Conservation (phyloP, 2,329 filamentous ascomycete species). For the Dryadomyces quercus-mongolicae region DNA sequence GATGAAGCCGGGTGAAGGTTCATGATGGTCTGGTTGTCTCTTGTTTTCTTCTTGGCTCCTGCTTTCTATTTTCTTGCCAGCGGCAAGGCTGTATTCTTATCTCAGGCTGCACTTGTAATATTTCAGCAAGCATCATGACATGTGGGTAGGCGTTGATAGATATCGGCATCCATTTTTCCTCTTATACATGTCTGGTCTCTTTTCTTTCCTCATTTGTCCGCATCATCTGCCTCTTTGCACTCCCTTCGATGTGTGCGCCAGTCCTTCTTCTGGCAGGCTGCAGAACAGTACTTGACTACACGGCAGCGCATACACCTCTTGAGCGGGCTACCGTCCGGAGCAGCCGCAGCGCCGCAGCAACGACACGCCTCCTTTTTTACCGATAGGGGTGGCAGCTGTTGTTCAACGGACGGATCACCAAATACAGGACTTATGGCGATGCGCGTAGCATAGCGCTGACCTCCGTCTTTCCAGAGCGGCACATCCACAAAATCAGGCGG, state of each 20-base stretch:
- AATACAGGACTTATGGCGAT: conserved; percentile 46
- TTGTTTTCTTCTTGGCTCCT: neutral
- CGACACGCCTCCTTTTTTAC: conserved; percentile 16
- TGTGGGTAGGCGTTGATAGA: too few relatives aligned
- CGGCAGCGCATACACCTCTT: conserved; percentile 33
- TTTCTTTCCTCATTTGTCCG: neutral
- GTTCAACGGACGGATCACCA: conserved; percentile 29
- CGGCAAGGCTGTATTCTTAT: neutral
- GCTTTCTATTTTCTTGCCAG: neutral
- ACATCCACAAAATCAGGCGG: conserved; percentile 26
- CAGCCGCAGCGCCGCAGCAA: conserved; percentile 23
- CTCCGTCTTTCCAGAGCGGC: conserved; percentile 30
- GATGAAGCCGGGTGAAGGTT: conserved; percentile 23
- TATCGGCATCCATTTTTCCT: neutral
- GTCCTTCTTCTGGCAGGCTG: conserved; percentile 39
- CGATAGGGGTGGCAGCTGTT: neutral
- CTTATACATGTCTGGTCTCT: neutral
- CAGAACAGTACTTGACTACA: conserved; percentile 35
- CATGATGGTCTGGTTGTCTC: neutral
- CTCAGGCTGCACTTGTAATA: too few relatives aligned
- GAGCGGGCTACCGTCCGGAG: conserved; percentile 19
- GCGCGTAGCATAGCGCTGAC: conserved; percentile 33
- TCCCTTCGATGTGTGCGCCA: conserved; percentile 35
- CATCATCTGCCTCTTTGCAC: neutral
- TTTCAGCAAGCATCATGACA: too few relatives aligned